phyloP scores from a whole-genome alignment of 805 yeast species.

The Middelhovenomyces tepae region DNA sequence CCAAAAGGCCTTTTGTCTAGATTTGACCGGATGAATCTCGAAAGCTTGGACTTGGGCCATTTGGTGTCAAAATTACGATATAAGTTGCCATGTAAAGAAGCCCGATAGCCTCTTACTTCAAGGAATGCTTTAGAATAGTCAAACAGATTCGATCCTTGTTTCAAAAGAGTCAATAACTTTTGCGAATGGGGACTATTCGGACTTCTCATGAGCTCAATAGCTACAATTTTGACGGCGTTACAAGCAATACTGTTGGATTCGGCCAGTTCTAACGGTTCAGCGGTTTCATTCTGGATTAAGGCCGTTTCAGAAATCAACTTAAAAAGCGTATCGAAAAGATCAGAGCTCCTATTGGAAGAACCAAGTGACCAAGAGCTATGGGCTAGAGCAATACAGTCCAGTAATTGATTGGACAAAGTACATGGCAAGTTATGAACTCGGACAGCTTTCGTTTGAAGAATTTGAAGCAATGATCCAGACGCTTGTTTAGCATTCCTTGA shows the following conservation, averaged over 20 bases:
- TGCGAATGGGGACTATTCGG: conserved; percentile 32
- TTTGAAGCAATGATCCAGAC: conserved; percentile 18
- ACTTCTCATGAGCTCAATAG: conserved; percentile 54
- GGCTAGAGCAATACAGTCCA: conserved; percentile 67
- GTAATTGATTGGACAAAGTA: conserved; percentile 41
- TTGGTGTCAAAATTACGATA: conserved; percentile 37
- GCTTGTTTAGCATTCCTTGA: conserved; percentile 14
- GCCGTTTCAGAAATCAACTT: conserved; percentile 7
- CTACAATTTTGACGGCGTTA: conserved; percentile 65
- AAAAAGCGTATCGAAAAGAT: conserved; percentile 10
- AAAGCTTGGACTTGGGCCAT: conserved; percentile 40
- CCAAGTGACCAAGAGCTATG: conserved; percentile 70
- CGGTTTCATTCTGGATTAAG: not conserved
- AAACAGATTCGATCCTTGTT: conserved; percentile 19
- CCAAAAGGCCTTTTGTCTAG: too few relatives aligned
- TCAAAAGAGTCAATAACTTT: conserved; percentile 16
- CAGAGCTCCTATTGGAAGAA: conserved; percentile 42
- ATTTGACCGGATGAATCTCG: conserved; percentile 37
- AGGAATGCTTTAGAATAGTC: conserved; percentile 29
- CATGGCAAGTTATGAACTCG: conserved; percentile 10
- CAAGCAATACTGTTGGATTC: conserved; percentile 53
- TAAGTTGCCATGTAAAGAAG: conserved; percentile 38
- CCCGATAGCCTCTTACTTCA: conserved; percentile 39
- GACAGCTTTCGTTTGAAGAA: conserved; percentile 19
- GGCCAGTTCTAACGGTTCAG: conserved; percentile 32